Evolutionary conservation across 768 basidiomycete genomes (phyloP).

Genomic region (Pisolithus albus): DNA sequence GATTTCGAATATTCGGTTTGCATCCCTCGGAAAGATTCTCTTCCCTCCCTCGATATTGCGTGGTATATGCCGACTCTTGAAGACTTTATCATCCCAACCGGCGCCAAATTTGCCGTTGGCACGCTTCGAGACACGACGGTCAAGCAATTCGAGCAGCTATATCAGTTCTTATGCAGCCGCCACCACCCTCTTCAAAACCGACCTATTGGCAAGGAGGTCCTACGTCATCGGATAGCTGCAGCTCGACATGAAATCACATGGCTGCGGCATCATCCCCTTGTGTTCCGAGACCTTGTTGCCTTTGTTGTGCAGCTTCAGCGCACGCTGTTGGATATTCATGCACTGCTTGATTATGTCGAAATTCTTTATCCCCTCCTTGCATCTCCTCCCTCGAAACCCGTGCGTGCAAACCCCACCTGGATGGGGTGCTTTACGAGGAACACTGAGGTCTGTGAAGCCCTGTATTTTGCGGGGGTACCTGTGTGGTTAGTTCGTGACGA

Average conservation of each 20-base stretch:
- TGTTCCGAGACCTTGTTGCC: neutral
- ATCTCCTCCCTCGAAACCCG: neutral
- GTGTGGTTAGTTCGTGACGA: conserved; percentile 1
- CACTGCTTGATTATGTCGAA: conserved; percentile 5
- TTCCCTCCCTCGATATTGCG: neutral
- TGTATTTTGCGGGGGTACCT: conserved; percentile 6
- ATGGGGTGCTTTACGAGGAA: conserved; percentile 10
- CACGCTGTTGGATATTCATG: conserved; percentile 3
- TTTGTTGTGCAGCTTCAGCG: conserved; percentile 2
- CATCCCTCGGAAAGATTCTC: conserved; percentile 1
- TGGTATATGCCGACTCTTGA: too few species aligned
- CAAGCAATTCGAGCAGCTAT: too few species aligned
- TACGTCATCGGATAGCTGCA: too few species aligned
- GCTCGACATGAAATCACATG: neutral
- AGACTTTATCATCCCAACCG: too few species aligned
- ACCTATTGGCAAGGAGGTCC: too few species aligned
- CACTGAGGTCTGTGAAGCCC: neutral
- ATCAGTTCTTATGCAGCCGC: too few species aligned
- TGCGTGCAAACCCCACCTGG: neutral
- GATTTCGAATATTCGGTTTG: conserved; percentile 2
- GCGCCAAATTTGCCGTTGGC: too few species aligned
- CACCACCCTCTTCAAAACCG: too few species aligned
- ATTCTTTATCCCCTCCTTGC: neutral
- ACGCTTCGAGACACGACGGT: too few species aligned
- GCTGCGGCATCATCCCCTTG: neutral